Evolutionary conservation across 768 basidiomycete genomes (phyloP).

Genomic region (Daedalea quercina): DNA sequence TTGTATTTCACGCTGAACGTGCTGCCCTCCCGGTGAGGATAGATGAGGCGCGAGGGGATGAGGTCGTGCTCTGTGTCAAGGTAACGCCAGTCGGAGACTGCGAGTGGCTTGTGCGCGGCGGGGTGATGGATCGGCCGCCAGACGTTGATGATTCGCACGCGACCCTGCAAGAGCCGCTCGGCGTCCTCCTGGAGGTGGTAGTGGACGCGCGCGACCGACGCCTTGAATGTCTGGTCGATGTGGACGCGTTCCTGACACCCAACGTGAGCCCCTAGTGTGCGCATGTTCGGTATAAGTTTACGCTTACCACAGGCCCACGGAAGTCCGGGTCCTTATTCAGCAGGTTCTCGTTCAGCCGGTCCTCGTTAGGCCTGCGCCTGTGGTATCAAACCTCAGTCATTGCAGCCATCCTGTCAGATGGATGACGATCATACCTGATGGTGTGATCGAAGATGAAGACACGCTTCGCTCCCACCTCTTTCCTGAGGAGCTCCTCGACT

Average conservation of each 20-base stretch:
- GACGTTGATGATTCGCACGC: conserved; percentile 37
- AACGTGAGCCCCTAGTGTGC: neutral
- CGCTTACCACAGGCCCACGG: conserved; percentile 28
- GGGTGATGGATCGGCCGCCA: conserved; percentile 36
- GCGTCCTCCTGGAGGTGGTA: conserved; percentile 33
- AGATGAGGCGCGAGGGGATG: conserved; percentile 29
- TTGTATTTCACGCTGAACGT: conserved; percentile 31
- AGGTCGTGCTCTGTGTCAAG: conserved; percentile 34
- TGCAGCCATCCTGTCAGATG: conserved; percentile 27
- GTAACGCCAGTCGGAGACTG: conserved; percentile 33
- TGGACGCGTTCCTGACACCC: conserved; percentile 30
- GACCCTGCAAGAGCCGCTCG: conserved; percentile 30
- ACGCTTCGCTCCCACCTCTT: conserved; percentile 31
- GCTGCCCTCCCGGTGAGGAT: conserved; percentile 28
- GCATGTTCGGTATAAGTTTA: neutral
- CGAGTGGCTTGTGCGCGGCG: conserved; percentile 32
- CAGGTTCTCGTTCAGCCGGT: too few relatives aligned
- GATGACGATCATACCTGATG: conserved; percentile 23
- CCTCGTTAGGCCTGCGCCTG: conserved; percentile 15
- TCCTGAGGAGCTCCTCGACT: conserved; percentile 34
- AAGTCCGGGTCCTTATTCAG: too few relatives aligned
- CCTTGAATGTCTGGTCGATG: conserved; percentile 36
- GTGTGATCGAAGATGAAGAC: conserved; percentile 42
- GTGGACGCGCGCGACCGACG: conserved; percentile 28
- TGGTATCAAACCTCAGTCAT: conserved; percentile 12